Evolutionary conservation across 2,329 filamentous ascomycete species (phyloP).

Genomic region (Phaeosphaeriaceae sp.): DNA sequence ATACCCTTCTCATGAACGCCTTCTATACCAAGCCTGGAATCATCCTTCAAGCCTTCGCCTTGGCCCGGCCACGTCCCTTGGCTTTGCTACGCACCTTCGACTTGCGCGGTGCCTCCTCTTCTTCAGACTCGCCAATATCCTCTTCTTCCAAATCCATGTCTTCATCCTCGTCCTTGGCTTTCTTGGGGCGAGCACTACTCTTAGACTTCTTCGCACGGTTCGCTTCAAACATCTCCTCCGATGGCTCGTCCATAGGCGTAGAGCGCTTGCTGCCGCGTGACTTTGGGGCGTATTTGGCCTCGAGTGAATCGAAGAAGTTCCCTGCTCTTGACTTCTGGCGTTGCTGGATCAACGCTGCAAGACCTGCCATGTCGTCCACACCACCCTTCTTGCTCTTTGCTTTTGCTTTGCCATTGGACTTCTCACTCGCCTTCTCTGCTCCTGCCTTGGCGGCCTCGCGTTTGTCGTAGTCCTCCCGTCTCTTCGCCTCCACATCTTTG

Average conservation of each 20-base stretch:
- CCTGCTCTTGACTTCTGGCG: constrained; percentile 43
- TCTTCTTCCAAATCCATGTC: constrained; percentile 32
- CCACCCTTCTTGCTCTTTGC: constrained; percentile 56
- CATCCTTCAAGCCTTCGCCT: constrained; percentile 11
- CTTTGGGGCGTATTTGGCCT: constrained; percentile 46
- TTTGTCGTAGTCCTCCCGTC: constrained; percentile 58
- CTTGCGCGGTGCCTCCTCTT: constrained; percentile 29
- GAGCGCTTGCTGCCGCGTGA: constrained; percentile 55
- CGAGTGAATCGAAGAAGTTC: constrained; percentile 44
- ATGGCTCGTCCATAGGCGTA: constrained; percentile 59
- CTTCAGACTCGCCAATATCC: constrained; percentile 34
- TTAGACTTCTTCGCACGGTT: constrained; percentile 41
- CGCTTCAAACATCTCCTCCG: constrained; percentile 67
- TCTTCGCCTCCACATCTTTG: constrained; percentile 44
- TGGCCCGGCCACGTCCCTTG: constrained; percentile 22
- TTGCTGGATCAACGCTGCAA: constrained; percentile 48
- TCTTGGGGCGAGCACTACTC: constrained; percentile 19
- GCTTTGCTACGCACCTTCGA: constrained; percentile 15
- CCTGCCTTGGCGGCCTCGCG: constrained; percentile 59
- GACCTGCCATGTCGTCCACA: constrained; percentile 42
- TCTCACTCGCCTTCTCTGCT: constrained; percentile 66
- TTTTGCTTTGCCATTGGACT: constrained; percentile 32
- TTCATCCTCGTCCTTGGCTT: constrained; percentile 25
- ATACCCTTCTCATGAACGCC: constrained; percentile 8
- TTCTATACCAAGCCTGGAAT: not conserved